These are phyloP conservation scores for Mentha longifolia DNA, from an alignment of 257 asterid genomes.

Conservation along the genomic window DNA sequence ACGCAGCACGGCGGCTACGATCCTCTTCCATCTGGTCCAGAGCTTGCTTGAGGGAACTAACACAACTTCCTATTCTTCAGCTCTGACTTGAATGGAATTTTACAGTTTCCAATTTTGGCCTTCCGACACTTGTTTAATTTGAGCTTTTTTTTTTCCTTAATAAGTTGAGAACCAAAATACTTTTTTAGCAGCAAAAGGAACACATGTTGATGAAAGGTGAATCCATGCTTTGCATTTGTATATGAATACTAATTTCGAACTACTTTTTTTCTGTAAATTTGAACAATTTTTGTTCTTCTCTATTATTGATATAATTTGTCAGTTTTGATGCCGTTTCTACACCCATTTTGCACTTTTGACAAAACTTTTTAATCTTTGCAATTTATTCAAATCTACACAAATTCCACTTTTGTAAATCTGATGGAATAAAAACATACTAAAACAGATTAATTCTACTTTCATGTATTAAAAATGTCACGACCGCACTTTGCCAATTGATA, in stretches of 20 bases:
- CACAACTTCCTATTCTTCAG: neutral
- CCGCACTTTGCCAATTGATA: no score
- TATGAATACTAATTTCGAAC: neutral
- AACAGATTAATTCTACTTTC: no score
- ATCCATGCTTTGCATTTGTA: slow-evolving; percentile 2
- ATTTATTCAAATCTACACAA: no score
- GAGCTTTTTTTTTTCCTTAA: neutral
- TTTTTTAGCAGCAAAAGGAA: neutral
- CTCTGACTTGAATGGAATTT: slow-evolving; percentile 6
- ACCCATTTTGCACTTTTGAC: no score
- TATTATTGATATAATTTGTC: no score
- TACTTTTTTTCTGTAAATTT: neutral
- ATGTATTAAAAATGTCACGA: no score
- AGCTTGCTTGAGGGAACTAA: slow-evolving; percentile 29
- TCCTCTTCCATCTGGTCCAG: slow-evolving; percentile 64
- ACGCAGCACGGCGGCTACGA: slow-evolving; percentile 78
- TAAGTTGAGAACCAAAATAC: neutral
- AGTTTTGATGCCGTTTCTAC: no score
- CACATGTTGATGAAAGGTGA: neutral
- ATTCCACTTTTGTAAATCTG: no score
- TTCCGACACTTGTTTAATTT: neutral
- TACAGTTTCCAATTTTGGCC: slow-evolving; percentile 18
- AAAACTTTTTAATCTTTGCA: no score
- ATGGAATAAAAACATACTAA: no score
- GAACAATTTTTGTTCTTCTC: no score